Conservation (phyloP, 2,329 filamentous ascomycete genomes). For the Endocalyx cinctus region DNA sequence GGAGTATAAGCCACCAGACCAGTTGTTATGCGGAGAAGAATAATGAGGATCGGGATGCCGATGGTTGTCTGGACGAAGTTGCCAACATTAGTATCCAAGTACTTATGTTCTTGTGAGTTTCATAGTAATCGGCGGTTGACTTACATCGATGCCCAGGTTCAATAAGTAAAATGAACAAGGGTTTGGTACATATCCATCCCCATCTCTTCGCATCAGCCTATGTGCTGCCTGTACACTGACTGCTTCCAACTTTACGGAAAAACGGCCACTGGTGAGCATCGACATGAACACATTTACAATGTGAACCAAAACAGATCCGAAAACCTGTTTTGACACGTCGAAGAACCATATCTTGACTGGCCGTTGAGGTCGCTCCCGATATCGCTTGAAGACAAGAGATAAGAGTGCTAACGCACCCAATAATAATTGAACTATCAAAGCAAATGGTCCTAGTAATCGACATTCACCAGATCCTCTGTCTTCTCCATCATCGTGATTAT, state of each 20-base stretch:
- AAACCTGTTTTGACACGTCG: slow-evolving; percentile 94
- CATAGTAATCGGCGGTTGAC: no score
- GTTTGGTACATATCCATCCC: slow-evolving; percentile 68
- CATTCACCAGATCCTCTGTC: slow-evolving; percentile 67
- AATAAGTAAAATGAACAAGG: slow-evolving; percentile 95
- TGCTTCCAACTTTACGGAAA: slow-evolving; percentile 60
- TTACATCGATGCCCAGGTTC: slow-evolving; percentile 91
- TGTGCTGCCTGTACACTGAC: slow-evolving; percentile 32
- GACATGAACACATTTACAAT: slow-evolving; percentile 93
- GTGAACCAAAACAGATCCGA: slow-evolving; percentile 87
- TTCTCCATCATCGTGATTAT: slow-evolving; percentile 36
- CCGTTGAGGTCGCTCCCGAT: slow-evolving; percentile 84
- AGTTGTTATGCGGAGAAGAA: slow-evolving; percentile 77
- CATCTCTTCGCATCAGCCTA: slow-evolving; percentile 35
- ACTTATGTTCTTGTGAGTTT: no score
- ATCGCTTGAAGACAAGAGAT: slow-evolving; percentile 88
- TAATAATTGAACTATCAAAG: slow-evolving; percentile 81
- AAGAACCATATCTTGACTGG: slow-evolving; percentile 97
- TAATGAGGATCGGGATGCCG: slow-evolving; percentile 89
- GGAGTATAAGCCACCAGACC: slow-evolving; percentile 67
- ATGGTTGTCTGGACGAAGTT: slow-evolving; percentile 69
- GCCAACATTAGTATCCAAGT: background rate
- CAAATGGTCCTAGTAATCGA: slow-evolving; percentile 82
- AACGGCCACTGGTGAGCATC: slow-evolving; percentile 84
- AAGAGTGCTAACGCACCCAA: slow-evolving; percentile 79